Conservation (phyloP, 495 filamentous ascomycete genomes). For the Diplogelasinospora grovesii region DNA sequence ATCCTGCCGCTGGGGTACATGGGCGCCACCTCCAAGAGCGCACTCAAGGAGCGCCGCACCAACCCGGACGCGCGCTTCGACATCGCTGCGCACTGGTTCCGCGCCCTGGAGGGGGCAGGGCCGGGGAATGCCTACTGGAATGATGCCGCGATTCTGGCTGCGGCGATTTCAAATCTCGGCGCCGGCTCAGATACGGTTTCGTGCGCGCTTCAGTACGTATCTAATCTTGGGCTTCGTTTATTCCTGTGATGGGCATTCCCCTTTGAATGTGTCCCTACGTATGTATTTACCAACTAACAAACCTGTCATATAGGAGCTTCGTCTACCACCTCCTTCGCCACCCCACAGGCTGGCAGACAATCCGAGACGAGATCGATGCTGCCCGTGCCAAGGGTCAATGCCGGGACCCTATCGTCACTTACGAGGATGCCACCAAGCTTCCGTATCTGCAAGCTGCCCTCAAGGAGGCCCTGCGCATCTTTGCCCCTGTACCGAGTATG, state of each 20-base stretch:
- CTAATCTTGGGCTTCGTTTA: too few species aligned
- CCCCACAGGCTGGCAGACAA: slow-evolving; percentile 20
- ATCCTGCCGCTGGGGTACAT: slow-evolving; percentile 37
- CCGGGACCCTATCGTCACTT: slow-evolving; percentile 36
- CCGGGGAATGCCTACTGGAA: too few species aligned
- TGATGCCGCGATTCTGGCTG: too few species aligned
- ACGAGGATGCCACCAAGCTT: slow-evolving; percentile 41
- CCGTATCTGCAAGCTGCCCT: slow-evolving; percentile 44
- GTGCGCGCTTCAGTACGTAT: too few species aligned
- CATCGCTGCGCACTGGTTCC: slow-evolving; percentile 40
- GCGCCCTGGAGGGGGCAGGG: too few species aligned
- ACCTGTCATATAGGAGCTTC: too few species aligned
- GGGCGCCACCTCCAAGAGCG: slow-evolving; percentile 31
- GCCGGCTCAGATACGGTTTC: too few species aligned
- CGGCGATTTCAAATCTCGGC: too few species aligned
- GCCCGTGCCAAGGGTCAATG: slow-evolving; percentile 26
- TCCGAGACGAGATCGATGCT: slow-evolving; percentile 32
- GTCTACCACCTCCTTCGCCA: slow-evolving; percentile 18
- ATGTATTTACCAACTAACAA: too few species aligned
- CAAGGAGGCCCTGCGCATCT: slow-evolving; percentile 53
- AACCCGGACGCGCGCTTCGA: slow-evolving; percentile 19
- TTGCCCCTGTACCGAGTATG: too few species aligned
- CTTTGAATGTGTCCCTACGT: too few species aligned
- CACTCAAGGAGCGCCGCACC: neutral
- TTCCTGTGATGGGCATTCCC: too few species aligned